Conservation (phyloP, 2,329 filamentous ascomycete genomes). For the Septoria petroselini region DNA sequence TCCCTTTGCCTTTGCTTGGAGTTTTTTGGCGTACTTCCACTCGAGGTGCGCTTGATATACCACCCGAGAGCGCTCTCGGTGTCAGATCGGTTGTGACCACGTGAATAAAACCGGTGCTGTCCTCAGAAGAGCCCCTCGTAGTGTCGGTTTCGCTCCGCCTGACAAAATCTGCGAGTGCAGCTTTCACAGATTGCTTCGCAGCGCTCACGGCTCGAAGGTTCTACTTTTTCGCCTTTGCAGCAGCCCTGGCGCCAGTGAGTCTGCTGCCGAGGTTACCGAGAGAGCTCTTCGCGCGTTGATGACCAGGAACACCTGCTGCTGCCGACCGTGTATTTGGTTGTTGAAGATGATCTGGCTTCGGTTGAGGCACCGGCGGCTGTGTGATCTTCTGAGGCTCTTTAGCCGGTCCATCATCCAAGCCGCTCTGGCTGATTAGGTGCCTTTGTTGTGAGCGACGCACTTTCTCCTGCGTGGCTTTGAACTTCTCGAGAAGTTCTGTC, state of each 20-base stretch:
- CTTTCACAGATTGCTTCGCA: background rate
- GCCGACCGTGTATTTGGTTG: constrained; percentile 21
- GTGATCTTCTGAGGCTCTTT: constrained; percentile 24
- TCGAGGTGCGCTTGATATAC: background rate
- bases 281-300: constrained; percentile 40
- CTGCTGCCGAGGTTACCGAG: constrained; percentile 47
- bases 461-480: constrained; percentile 83
- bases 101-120: background rate
- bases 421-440: constrained; percentile 29
- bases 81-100: background rate
- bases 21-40: background rate
- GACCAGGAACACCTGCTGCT: constrained; percentile 16
- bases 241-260: constrained; percentile 41
- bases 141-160: background rate
- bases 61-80: background rate
- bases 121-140: background rate
- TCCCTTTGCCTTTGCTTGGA: constrained; percentile 3
- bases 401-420: constrained; percentile 27
- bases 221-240: constrained; percentile 35
- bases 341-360: constrained; percentile 7
- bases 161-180: background rate
- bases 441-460: constrained; percentile 65
- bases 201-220: background rate
- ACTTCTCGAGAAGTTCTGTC: constrained; percentile 91
- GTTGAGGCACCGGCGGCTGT: constrained; percentile 16